Evolutionary conservation across 2,329 filamentous ascomycete genomes (phyloP).

Genomic region (Fusarium sp.): DNA sequence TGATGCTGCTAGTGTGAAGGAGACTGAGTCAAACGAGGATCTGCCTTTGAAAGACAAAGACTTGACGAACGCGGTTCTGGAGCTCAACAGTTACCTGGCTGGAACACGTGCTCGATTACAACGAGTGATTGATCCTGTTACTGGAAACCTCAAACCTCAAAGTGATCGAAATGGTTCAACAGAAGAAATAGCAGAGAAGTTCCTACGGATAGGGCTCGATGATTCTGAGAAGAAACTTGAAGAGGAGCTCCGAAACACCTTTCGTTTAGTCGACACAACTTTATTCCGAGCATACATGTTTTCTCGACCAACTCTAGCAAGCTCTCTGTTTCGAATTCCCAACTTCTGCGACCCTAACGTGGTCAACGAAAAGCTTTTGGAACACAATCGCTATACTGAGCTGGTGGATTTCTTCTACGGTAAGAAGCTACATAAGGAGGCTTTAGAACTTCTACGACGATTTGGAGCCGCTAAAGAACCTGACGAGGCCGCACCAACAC

Average conservation of each 20-base stretch:
- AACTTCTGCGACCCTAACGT: conserved; percentile 98
- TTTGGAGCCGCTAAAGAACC: conserved; percentile 73
- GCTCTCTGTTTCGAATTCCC: conserved; percentile 90
- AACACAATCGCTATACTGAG: conserved; percentile 89
- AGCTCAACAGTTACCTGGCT: conserved; percentile 87
- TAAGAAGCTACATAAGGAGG: conserved; percentile 90
- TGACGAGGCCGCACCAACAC: conserved; percentile 60
- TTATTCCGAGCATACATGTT: conserved; percentile 97
- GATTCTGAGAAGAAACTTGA: conserved; percentile 71
- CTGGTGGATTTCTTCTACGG: conserved; percentile 98
- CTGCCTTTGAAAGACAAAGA: conserved; percentile 79
- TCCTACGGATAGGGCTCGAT: conserved; percentile 58
- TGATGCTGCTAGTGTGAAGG: conserved; percentile 64
- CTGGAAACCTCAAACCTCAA: conserved; percentile 67
- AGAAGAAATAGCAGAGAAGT: conserved; percentile 64
- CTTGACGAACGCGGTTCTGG: conserved; percentile 80
- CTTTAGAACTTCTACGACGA: conserved; percentile 80
- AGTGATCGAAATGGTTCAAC: conserved; percentile 54
- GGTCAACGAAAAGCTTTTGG: conserved; percentile 90
- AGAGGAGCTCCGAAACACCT: conserved; percentile 76
- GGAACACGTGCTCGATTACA: conserved; percentile 78
- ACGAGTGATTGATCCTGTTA: conserved; percentile 68
- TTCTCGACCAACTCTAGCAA: conserved; percentile 82
- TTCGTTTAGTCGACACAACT: conserved; percentile 89
- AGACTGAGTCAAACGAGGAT: conserved; percentile 56